These are phyloP conservation scores for Thermochaetoides thermophila DNA, from an alignment of 495 filamentous ascomycete genomes.

Conservation along the genomic window DNA sequence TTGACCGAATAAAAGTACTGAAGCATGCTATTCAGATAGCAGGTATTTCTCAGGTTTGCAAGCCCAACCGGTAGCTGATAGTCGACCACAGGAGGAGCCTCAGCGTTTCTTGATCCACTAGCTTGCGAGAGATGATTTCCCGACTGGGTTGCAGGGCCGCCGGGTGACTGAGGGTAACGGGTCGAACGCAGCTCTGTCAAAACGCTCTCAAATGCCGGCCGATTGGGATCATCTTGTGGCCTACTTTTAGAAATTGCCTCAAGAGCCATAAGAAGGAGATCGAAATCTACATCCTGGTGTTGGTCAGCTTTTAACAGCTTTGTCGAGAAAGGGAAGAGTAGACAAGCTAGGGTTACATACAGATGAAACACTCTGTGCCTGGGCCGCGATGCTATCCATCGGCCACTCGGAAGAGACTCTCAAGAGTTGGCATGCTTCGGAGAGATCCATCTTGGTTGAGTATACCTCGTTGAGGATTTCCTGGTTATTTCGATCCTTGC, in stretches of 20 bases:
- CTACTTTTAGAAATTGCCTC: constrained; percentile 2
- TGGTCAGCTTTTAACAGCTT: background rate
- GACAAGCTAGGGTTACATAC: constrained; percentile 3
- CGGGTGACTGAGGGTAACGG: background rate
- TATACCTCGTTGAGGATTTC: constrained; percentile 10
- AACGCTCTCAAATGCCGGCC: constrained; percentile 7
- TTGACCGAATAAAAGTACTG: constrained; percentile 90
- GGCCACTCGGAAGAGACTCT: constrained; percentile 4
- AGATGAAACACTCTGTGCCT: constrained; percentile 5
- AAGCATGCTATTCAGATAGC: constrained; percentile 91
- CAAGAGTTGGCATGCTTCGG: constrained; percentile 12
- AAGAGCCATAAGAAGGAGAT: constrained; percentile 11
- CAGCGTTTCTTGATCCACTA: no score
- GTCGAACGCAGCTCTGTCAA: constrained; percentile 3
- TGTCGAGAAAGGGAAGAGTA: no score
- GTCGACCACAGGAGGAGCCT: no score
- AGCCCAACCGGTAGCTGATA: constrained; percentile 63
- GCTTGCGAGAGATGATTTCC: no score
- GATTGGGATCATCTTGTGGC: constrained; percentile 4
- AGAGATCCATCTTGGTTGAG: constrained; percentile 2
- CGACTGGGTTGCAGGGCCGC: no score
- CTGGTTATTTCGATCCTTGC: constrained; percentile 6
- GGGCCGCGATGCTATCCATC: constrained; percentile 11
- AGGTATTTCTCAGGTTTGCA: constrained; percentile 90
- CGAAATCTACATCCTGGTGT: constrained; percentile 2